phyloP scores from a whole-genome alignment of 768 basidiomycete genomes.

The Boletus fagicola region DNA sequence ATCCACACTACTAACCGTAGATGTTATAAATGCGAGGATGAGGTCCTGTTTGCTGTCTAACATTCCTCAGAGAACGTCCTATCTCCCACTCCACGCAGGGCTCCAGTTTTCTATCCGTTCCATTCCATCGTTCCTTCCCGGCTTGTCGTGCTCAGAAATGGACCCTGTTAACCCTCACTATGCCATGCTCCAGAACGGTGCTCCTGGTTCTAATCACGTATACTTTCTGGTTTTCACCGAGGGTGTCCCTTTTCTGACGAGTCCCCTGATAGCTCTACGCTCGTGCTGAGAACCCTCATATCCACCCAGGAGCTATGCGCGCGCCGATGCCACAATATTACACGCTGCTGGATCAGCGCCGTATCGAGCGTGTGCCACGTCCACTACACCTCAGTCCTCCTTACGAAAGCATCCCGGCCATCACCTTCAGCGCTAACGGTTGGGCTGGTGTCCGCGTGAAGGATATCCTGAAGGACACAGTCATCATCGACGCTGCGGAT shows the following conservation, averaged over 20 bases:
- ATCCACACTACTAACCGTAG: neutral
- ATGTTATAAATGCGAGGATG: conserved; percentile 10
- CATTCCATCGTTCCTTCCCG: neutral
- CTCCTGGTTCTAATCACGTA: conserved; percentile 8
- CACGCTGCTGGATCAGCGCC: conserved; percentile 15
- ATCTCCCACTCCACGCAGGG: too few species aligned
- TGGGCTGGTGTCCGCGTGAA: conserved; percentile 21
- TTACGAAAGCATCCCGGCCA: conserved; percentile 11
- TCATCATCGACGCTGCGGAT: conserved; percentile 15
- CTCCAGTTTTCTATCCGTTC: conserved; percentile 2
- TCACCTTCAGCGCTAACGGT: conserved; percentile 18
- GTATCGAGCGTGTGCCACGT: conserved; percentile 23
- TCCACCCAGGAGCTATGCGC: conserved; percentile 17
- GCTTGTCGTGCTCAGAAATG: neutral
- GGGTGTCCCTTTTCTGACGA: neutral
- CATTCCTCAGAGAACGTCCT: neutral
- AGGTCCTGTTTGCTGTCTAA: neutral
- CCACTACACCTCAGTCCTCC: conserved; percentile 10
- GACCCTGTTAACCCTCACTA: neutral
- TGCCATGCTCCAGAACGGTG: neutral
- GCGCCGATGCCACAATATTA: conserved; percentile 21
- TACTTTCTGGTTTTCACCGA: neutral
- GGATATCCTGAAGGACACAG: conserved; percentile 12
- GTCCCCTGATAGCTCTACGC: conserved; percentile 14
- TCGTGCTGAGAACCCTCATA: conserved; percentile 12